A percentile compares a stretch with the other conserved stretches of the same genome.
phyloP scores from a whole-genome alignment of 179 eudicot species.

The Nepenthes alata region DNA sequence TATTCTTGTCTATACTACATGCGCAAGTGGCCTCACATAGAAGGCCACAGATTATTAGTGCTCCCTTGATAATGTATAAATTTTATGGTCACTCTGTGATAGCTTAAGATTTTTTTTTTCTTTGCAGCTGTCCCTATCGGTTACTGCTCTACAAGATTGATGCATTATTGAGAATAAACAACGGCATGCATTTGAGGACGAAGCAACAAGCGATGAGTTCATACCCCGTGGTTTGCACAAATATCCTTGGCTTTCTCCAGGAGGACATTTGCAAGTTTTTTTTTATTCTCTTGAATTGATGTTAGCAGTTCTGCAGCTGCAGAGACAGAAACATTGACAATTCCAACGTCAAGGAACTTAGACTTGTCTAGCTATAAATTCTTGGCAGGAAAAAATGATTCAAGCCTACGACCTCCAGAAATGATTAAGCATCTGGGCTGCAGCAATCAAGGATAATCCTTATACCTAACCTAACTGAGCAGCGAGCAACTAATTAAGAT shows the following conservation, averaged over 20 bases:
- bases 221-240: constrained; percentile 48
- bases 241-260: constrained; percentile 47
- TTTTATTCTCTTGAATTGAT: constrained; percentile 36
- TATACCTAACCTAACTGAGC: too few species aligned
- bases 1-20: too few species aligned
- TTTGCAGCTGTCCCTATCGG: too few species aligned
- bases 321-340: background rate
- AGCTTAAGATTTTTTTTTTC: too few species aligned
- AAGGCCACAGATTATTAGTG: background rate
- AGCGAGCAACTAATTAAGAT: too few species aligned
- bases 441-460: too few species aligned
- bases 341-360: background rate
- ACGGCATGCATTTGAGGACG: background rate
- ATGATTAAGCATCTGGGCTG: too few species aligned
- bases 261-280: constrained; percentile 27
- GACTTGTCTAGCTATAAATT: background rate
- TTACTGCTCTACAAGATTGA: background rate
- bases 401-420: too few species aligned
- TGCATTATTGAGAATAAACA: background rate
- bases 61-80: background rate
- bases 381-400: too few species aligned
- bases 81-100: background rate
- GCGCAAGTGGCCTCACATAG: too few species aligned
- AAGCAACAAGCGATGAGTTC: background rate
- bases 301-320: constrained; percentile 38